Percentiles rank a stretch among this genome's conserved stretches.
These are phyloP conservation scores for Diaporthe sp. DNA, from an alignment of 2,329 filamentous ascomycete genomes.

Conservation along the genomic window DNA sequence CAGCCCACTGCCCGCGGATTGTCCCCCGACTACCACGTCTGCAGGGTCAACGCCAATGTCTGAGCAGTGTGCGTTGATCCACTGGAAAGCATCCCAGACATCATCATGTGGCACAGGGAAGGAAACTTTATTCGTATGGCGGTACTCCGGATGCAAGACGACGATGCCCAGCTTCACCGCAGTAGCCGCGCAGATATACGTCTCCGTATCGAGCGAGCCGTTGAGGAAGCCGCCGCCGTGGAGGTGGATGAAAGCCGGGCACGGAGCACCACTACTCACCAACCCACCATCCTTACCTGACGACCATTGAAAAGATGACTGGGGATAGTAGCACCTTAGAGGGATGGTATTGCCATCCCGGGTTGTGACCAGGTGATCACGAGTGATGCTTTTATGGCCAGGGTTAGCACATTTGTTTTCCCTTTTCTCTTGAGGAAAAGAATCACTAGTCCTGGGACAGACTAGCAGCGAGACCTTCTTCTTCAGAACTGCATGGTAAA, in stretches of 20 bases:
- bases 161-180: not conserved
- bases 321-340: not conserved
- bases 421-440: not conserved
- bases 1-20: not conserved
- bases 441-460: too few species aligned
- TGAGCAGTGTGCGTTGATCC: not conserved
- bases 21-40: not conserved
- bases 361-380: not conserved
- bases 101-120: not conserved
- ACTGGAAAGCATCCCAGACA: not conserved
- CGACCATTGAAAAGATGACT: not conserved
- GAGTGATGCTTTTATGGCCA: not conserved
- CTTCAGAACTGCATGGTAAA: not conserved
- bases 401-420: not conserved
- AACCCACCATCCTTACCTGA: not conserved
- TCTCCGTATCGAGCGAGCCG: not conserved
- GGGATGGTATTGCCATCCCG: not conserved
- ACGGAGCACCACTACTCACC: not conserved
- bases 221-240: not conserved
- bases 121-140: not conserved
- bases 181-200: not conserved
- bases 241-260: not conserved
- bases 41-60: not conserved
- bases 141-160: slow-evolving; percentile 3
- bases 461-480: not conserved